A percentile compares a stretch with the other conserved stretches of the same genome.
Conservation (phyloP, 768 basidiomycete genomes). For the Mrakia frigida region DNA sequence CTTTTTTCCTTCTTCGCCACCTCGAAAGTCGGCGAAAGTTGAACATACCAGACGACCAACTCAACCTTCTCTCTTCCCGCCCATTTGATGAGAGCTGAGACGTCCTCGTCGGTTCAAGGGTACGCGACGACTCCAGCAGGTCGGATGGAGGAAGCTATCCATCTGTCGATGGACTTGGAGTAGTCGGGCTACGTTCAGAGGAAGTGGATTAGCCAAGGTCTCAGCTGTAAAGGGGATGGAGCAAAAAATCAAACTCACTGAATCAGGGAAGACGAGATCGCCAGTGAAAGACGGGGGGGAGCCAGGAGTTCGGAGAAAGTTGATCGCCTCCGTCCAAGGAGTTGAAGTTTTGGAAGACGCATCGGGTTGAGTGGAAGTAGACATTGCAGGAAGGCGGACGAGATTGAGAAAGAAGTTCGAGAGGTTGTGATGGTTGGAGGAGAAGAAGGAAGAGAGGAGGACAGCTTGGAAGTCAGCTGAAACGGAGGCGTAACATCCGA, state of each 20-base stretch:
- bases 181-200: background rate
- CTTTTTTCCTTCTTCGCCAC: background rate
- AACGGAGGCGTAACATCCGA: too few species aligned
- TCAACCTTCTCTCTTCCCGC: background rate
- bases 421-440: too few species aligned
- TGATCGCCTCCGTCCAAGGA: too few species aligned
- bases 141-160: background rate
- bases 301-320: too few species aligned
- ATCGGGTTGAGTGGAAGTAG: too few species aligned
- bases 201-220: too few species aligned
- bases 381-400: too few species aligned
- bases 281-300: too few species aligned
- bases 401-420: too few species aligned
- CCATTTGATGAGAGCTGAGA: background rate
- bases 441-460: too few species aligned
- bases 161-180: constrained; percentile 5
- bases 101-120: background rate
- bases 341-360: too few species aligned
- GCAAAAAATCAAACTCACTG: background rate
- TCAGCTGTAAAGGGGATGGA: background rate
- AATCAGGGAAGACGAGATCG: background rate
- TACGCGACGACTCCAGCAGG: constrained; percentile 8
- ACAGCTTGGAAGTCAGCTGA: too few species aligned
- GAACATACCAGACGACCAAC: constrained; percentile 5
- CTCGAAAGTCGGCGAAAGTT: background rate